Evolutionary conservation across 352 stramenopile genomes (phyloP).

Genomic region (Blastocystis sp.): DNA sequence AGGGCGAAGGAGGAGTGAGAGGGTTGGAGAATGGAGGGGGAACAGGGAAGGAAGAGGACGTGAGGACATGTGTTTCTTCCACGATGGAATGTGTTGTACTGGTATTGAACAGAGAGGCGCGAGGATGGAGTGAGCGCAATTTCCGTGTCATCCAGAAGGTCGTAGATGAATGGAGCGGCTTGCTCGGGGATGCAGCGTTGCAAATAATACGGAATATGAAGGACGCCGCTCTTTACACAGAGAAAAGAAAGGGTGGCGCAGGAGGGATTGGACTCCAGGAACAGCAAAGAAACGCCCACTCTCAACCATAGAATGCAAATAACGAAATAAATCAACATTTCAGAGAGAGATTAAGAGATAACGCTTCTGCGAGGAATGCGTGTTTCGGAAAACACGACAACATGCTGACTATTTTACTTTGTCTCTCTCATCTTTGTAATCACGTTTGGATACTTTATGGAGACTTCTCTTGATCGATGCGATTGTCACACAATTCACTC

Average conservation of each 20-base stretch:
- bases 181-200: neutral
- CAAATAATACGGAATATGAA: constrained; percentile 47
- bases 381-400: neutral
- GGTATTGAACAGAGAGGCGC: constrained; percentile 13
- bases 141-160: neutral
- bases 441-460: too few relatives aligned
- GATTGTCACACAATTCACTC: too few relatives aligned
- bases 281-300: neutral
- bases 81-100: neutral
- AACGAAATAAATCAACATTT: neutral
- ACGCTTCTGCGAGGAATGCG: neutral
- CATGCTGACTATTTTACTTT: neutral
- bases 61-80: neutral
- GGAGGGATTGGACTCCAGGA: constrained; percentile 45
- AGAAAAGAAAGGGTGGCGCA: constrained; percentile 5
- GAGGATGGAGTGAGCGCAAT: neutral
- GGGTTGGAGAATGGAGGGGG: neutral
- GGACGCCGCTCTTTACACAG: neutral
- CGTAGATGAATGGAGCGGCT: neutral
- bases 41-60: neutral
- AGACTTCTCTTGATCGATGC: too few relatives aligned
- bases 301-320: neutral
- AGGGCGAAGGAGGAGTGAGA: neutral
- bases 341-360: neutral
- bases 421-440: neutral